Base-by-base conservation (phyloP, 179 eudicot species). In the Camellia oleifera region DNA sequence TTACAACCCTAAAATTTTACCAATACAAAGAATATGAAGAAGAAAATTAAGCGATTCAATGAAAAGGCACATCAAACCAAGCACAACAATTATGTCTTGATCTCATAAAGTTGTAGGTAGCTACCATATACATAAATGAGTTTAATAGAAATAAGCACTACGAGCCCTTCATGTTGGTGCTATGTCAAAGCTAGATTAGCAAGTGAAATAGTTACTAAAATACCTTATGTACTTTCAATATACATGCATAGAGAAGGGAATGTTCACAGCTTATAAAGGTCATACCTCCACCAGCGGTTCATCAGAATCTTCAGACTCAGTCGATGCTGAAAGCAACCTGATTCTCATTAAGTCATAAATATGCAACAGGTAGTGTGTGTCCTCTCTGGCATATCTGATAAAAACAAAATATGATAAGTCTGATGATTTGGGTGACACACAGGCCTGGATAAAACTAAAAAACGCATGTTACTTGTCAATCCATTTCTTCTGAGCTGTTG, bases 371-470 rank as follows among this genome's bases (percentile, higher is more conserved):
- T 94, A 94, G 80, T 96, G 99, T 54, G 99, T 96, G 26, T 96
- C 99, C 80, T 94, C 99, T 86, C 98, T 89, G 64, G 98, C 99
- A 88, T 96, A 96, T 85, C 97, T 95, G 89, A 77, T 57, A 80
- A 71, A 50, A 61, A 48, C 26, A 83, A 46, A 63, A 53, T 1
- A 13, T 52, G 32, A 64, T n/a, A 75, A 17, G n/a, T 45, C 52
- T 11, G 1, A 48, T 17, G n/a, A 32, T 12, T 52, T 40, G 18
- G n/a, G 60, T 42, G 60, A 42, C 42, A 26, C 75, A 74, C 54
- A 57, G 44, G 12, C 18, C 18, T 17, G 64, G 64, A 61, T n/a
- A n/a, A 61, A 61, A 17, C 7, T 2, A 12, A 54, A 54, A 54
- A 54, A 3, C 2, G 11, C 11, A 54, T 54, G 58, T 54, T 54